Evolutionary conservation across 116 monocot species (phyloP).

Genomic region (Zostera marina): DNA sequence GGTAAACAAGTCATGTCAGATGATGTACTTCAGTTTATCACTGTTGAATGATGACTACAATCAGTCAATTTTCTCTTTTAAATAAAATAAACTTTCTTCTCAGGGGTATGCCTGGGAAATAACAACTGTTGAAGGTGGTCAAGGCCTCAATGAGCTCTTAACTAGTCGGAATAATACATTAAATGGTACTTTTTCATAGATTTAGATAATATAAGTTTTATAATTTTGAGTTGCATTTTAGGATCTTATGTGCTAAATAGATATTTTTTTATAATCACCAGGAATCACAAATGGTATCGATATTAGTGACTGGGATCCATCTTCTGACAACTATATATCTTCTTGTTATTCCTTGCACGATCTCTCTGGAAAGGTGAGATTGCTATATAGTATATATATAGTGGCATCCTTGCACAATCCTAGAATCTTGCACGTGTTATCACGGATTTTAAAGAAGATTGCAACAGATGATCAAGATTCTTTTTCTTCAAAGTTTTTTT

Average conservation of each 20-base stretch:
- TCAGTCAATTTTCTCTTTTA: background rate
- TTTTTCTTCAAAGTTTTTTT: background rate
- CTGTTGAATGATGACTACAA: background rate
- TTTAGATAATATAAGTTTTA: background rate
- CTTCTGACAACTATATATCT: conserved; percentile 60
- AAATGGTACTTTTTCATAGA: conserved; percentile 40
- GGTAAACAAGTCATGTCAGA: conserved; percentile 19
- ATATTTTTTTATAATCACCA: conserved; percentile 5
- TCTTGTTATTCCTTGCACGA: conserved; percentile 53
- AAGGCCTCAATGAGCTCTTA: conserved; percentile 69
- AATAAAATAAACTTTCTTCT: background rate
- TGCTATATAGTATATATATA: background rate
- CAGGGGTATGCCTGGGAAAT: conserved; percentile 96
- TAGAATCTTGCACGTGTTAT: too few relatives aligned
- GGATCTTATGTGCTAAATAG: background rate
- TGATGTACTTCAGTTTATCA: background rate
- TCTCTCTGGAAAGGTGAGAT: conserved; percentile 55
- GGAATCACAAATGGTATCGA: conserved; percentile 90
- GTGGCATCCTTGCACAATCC: too few relatives aligned
- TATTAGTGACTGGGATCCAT: conserved; percentile 66
- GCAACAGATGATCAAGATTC: background rate
- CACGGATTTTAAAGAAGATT: background rate
- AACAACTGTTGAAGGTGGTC: conserved; percentile 81
- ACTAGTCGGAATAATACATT: conserved; percentile 48
- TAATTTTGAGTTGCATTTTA: background rate